These are phyloP conservation scores for Mrakia gelida DNA, from an alignment of 768 basidiomycete genomes.

Conservation along the genomic window DNA sequence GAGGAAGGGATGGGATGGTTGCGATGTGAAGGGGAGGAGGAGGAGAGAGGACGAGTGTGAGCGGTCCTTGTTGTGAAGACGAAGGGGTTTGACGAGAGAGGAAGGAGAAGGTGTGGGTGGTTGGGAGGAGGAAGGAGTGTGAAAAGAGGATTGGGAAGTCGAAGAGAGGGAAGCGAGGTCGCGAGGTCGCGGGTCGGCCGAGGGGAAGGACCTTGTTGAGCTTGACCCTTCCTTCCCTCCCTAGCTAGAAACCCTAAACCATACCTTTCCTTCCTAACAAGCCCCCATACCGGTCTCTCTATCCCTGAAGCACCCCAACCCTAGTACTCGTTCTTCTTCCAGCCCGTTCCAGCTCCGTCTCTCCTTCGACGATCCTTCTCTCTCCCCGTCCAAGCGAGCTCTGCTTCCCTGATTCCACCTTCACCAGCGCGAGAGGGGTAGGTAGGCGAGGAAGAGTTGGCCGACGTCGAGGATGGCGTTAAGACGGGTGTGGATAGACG, in stretches of 20 bases:
- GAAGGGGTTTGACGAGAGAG: not conserved
- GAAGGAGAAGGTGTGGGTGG: not conserved
- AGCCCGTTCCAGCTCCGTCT: not conserved
- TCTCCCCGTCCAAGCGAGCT: not conserved
- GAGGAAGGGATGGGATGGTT: not conserved
- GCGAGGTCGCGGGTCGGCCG: not conserved
- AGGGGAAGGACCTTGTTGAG: not conserved
- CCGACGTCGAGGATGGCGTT: not conserved
- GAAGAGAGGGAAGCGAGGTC: not conserved
- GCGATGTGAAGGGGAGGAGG: not conserved
- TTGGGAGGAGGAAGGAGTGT: not conserved
- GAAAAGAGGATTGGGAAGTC: not conserved
- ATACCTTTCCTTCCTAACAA: not conserved
- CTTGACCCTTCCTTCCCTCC: not conserved
- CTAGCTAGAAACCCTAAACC: not conserved
- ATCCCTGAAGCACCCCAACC: too few species aligned
- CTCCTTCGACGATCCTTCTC: not conserved
- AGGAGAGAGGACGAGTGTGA: slow-evolving; percentile 4
- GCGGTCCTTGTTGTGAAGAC: not conserved
- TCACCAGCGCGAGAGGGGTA: not conserved
- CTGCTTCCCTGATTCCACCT: not conserved
- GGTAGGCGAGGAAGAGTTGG: not conserved
- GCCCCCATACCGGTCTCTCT: not conserved
- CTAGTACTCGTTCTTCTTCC: not conserved
- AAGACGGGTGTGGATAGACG: not conserved